Base-by-base conservation (phyloP, 148 eudicot genomes). In the Vaccinium macrocarpon region DNA sequence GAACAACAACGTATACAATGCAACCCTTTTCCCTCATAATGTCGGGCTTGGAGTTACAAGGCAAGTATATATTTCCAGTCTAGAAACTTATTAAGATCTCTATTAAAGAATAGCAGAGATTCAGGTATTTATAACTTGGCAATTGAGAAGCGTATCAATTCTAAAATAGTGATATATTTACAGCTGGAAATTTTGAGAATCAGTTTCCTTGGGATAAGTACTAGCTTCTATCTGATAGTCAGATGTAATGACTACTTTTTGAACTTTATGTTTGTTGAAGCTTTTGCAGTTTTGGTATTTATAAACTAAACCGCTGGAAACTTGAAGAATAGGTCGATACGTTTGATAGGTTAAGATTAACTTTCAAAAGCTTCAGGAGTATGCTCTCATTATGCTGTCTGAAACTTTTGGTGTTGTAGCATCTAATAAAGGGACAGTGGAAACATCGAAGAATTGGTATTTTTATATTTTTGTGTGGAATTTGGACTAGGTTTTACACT, bases 1-100 rank as follows among this genome's bases (percentile, higher is more conserved):
- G 15, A 71, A 83, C 85, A 83, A 83, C 56, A 83, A 83, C 18
- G 85, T 25, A 19, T 83, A 83, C 32, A 46, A 46, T 53, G 85
- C 85, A 2, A 83, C 85, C 21, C 46, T 83, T 72, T 83, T 83
- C 42, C 85, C 85, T 53, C 85, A 83, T 48, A 83, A 83, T 52
- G 81, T 83, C 32, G 85, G 85, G 32, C 78, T 83, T 19, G 85
- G 85, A 56, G 85, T 83, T 78, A 78, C 81, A 56, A 78, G 81
- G 81, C 81, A 78, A 78, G 81, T 78, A 49, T 53, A 77, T 51
- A 53, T n/a, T 77, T 23, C 79, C 27, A 76, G 55, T 56, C 23
- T 73, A 18, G 15, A 49, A 49, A 75, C 55, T 48, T 75, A 48
- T 75, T 29, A 48, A 48, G 79, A 75, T 75, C 79, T 21, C 52